phyloP scores from a whole-genome alignment of 108 stramenopile species.

The Cyclotella choctawhatcheeana region DNA sequence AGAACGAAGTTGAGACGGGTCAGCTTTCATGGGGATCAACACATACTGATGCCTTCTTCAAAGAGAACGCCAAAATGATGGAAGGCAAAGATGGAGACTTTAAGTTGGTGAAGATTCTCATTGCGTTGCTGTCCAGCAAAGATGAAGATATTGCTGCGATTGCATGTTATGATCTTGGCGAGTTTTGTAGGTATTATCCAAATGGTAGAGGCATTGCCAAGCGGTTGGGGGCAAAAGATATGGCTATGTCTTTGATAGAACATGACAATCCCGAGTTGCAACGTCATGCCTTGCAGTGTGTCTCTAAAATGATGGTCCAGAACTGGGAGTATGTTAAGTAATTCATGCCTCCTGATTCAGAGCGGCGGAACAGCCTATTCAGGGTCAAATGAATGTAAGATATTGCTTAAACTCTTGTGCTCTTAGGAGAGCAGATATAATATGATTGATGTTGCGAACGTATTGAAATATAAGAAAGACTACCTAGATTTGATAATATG shows the following conservation, averaged over 20 bases:
- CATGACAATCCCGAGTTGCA: slow-evolving; percentile 92
- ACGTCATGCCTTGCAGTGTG: slow-evolving; percentile 93
- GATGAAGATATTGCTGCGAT: slow-evolving; percentile 93
- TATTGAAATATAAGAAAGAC: too few species aligned
- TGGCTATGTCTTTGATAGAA: slow-evolving; percentile 94
- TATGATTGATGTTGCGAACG: too few species aligned
- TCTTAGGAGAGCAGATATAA: too few species aligned
- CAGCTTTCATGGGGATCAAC: slow-evolving; percentile 91
- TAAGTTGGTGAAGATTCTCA: slow-evolving; percentile 74
- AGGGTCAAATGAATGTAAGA: too few species aligned
- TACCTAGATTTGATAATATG: too few species aligned
- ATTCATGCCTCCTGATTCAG: too few species aligned
- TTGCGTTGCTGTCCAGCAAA: slow-evolving; percentile 74
- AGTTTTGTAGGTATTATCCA: slow-evolving; percentile 96
- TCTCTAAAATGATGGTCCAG: slow-evolving; percentile 96
- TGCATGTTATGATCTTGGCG: slow-evolving; percentile 97
- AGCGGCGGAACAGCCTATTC: too few species aligned
- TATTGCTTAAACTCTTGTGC: too few species aligned
- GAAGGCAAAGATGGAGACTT: slow-evolving; percentile 86
- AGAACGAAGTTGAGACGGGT: slow-evolving; percentile 89
- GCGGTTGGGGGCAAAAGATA: slow-evolving; percentile 93
- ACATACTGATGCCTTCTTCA: slow-evolving; percentile 95
- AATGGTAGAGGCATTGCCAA: slow-evolving; percentile 91
- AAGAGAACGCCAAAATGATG: slow-evolving; percentile 83
- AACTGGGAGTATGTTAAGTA: too few species aligned